Conservation (phyloP, 2,329 filamentous ascomycete genomes). For the Curvularia sp. region DNA sequence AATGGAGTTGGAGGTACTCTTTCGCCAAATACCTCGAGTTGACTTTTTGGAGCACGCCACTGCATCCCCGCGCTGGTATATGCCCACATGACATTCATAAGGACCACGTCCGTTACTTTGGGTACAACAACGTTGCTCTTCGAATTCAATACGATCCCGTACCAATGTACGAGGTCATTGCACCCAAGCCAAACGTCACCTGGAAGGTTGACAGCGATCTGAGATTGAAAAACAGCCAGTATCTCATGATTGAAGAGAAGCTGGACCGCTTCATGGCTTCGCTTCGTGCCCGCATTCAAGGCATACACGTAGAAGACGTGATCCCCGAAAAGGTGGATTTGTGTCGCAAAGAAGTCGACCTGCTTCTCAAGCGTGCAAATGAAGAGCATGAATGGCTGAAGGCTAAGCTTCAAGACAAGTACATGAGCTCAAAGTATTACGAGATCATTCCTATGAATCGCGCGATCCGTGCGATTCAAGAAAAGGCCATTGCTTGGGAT, state of each 20-base stretch:
- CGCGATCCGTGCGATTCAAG: conserved; percentile 86
- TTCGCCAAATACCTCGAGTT: conserved; percentile 98
- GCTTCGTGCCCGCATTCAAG: conserved; percentile 80
- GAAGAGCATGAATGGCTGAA: conserved; percentile 81
- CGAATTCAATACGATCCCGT: conserved; percentile 93
- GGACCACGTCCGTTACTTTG: conserved; percentile 92
- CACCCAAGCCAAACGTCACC: conserved; percentile 86
- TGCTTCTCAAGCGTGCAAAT: conserved; percentile 76
- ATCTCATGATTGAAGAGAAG: conserved; percentile 77
- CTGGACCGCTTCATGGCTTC: conserved; percentile 88
- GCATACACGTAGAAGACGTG: conserved; percentile 90
- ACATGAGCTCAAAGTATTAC: conserved; percentile 94
- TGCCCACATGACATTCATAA: conserved; percentile 93
- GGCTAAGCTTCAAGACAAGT: conserved; percentile 83
- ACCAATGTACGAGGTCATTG: conserved; percentile 90
- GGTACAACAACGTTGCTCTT: conserved; percentile 82
- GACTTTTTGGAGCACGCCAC: conserved; percentile 89
- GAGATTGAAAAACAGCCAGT: conserved; percentile 90
- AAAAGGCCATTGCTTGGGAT: conserved; percentile 94
- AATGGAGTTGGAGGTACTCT: conserved; percentile 96
- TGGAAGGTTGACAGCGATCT: conserved; percentile 98
- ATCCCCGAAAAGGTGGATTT: conserved; percentile 83
- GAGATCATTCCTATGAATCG: conserved; percentile 94
- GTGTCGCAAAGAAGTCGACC: conserved; percentile 82
- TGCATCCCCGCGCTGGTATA: conserved; percentile 75